Base-by-base conservation (phyloP, 1,139 yeast species). In the Martiniozyma asiatica region DNA sequence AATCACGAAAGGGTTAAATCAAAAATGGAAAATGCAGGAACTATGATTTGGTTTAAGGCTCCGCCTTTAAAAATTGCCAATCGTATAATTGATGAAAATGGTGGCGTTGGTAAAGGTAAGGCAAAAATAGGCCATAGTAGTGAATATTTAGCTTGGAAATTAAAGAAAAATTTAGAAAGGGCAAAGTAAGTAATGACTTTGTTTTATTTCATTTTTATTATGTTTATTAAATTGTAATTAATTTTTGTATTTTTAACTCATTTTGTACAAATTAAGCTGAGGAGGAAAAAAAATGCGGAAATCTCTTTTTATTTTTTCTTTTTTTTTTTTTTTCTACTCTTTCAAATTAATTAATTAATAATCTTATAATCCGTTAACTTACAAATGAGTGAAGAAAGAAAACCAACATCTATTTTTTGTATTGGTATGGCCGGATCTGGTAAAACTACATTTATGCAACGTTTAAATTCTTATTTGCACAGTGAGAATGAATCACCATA, bases 401-500 rank as follows among this genome's bases (percentile, higher is more conserved):
- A n/a, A 33, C 73, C 82, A 24, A 65, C 77, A 18, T 77, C 84
- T 4, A 61, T 85, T 23, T 62, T 85, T 23, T 82, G 94, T 56
- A 82, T 87, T 40, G 96, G 97, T 39, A 85, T 85, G 96, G 96
- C 96, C 46, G 95, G 94, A 25, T 76, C 93, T 31, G 98, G 99
- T 46, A 92, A 92, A 58, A 89, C 99, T 59, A 92, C 98, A 3
- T 89, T 92, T 53, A 78, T 92, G 85, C 99, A 92, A 54, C 63
- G 98, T 38, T 61, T 92, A 36, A 89, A 87, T 56, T 73, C 96
- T 1, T 94, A 89, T 52, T 61, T 89, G 25, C 94, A 87, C 47
- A 39, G 80, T 25, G 65, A 74, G 41, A 59, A 68, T 34, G 62
- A 68, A 35, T 81, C 85, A 8, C 89, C 92, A 9, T 92, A 92